phyloP scores from a whole-genome alignment of 2,329 filamentous ascomycete genomes.

The Ophiosphaerella narmari region DNA sequence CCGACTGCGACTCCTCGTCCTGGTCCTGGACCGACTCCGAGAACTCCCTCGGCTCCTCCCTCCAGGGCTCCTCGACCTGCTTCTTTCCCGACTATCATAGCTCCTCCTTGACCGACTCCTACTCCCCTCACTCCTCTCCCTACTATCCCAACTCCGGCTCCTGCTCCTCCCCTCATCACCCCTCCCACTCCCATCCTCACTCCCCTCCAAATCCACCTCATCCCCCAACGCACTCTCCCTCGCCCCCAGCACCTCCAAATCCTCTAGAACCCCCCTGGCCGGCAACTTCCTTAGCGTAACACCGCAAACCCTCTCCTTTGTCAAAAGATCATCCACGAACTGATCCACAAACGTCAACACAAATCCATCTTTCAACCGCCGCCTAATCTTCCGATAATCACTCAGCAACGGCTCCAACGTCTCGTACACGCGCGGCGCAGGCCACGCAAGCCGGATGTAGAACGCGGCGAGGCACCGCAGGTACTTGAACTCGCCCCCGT shows the following conservation, averaged over 20 bases:
- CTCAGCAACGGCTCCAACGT: conserved; percentile 81
- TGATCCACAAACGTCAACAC: conserved; percentile 82
- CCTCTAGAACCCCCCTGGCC: conserved; percentile 79
- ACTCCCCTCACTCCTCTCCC: not conserved
- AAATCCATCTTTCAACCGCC: conserved; percentile 75
- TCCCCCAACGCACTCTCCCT: conserved; percentile 82
- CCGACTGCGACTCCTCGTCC: not conserved
- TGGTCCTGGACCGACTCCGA: not conserved
- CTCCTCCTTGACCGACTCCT: conserved; percentile 8
- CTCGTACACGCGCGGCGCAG: conserved; percentile 77
- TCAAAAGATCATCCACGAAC: conserved; percentile 90
- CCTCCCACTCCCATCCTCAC: conserved; percentile 2
- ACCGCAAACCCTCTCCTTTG: conserved; percentile 86
- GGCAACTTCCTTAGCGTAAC: conserved; percentile 94
- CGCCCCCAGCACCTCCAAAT: conserved; percentile 84
- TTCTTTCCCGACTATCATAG: conserved; percentile 10
- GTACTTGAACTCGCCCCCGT: conserved; percentile 67
- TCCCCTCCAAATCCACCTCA: conserved; percentile 51
- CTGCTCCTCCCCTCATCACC: conserved; percentile 13
- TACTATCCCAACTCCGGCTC: conserved; percentile 19
- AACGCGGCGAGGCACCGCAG: conserved; percentile 87
- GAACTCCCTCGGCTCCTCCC: not conserved
- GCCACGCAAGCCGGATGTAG: conserved; percentile 87
- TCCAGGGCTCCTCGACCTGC: conserved; percentile 2
- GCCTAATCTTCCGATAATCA: conserved; percentile 81